Evolutionary conservation across 306 rosid genomes (phyloP).

Genomic region (Morella rubra): DNA sequence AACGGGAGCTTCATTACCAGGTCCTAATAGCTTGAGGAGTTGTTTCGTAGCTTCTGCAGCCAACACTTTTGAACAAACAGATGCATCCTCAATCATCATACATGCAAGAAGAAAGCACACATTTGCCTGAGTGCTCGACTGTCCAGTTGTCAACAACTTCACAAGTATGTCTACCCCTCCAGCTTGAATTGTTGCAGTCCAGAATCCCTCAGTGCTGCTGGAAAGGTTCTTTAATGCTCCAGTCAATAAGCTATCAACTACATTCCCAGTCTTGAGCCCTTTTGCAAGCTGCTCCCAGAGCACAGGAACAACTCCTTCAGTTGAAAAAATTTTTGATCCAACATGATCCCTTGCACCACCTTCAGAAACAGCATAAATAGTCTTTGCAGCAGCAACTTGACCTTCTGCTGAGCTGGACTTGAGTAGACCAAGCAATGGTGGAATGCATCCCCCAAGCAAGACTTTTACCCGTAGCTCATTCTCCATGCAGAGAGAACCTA

Average conservation of each 20-base stretch:
- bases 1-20: conserved; percentile 86
- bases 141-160: conserved; percentile 80
- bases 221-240: conserved; percentile 94
- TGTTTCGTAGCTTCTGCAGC: conserved; percentile 79
- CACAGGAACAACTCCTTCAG: conserved; percentile 98
- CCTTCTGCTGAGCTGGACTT: conserved; percentile 89
- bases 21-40: conserved; percentile 86
- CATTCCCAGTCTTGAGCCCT: conserved; percentile 71
- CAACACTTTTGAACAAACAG: conserved; percentile 80
- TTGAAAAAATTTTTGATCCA: conserved; percentile 94
- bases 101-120: conserved; percentile 91
- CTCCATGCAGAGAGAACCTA: conserved; percentile 94
- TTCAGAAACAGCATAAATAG: conserved; percentile 95
- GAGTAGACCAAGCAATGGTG: conserved; percentile 93
- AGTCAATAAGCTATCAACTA: conserved; percentile 80
- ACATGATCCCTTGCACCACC: conserved; percentile 92
- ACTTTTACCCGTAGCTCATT: conserved; percentile 95
- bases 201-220: conserved; percentile 91
- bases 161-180: conserved; percentile 87
- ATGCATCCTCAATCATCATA: conserved; percentile 91
- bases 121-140: conserved; percentile 74
- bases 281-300: conserved; percentile 82
- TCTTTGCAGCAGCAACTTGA: conserved; percentile 92
- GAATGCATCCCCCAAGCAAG: conserved; percentile 98
- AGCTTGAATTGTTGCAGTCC: conserved; percentile 81